A percentile compares a stretch with the other conserved stretches of the same genome.
phyloP scores from a whole-genome alignment of 306 rosid species.

The Glycyrrhiza uralensis region DNA sequence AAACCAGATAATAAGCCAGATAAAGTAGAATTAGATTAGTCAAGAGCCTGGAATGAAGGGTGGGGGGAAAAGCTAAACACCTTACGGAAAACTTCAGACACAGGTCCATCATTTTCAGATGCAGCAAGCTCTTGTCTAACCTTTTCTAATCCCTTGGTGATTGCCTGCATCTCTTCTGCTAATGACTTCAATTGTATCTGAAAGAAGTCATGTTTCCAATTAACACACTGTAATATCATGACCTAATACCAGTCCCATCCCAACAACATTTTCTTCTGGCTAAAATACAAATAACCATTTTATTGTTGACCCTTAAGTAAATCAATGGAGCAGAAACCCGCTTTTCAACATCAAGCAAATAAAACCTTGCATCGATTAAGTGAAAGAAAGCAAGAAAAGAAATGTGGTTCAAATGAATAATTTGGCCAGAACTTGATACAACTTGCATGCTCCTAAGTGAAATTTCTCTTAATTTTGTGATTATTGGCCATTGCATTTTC shows the following conservation, averaged over 20 bases:
- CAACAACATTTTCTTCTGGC: conserved; percentile 13
- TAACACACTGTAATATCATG: conserved; percentile 11
- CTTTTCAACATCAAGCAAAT: not conserved
- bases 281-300: conserved; percentile 19
- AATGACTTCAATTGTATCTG: conserved; percentile 98
- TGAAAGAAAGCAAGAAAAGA: conserved; percentile 1
- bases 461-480: conserved; percentile 15
- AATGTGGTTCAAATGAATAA: conserved; percentile 6
- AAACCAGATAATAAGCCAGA: conserved; percentile 10
- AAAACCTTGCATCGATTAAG: conserved; percentile 1
- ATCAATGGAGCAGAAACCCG: not conserved
- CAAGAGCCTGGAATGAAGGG: not conserved
- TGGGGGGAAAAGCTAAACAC: conserved; percentile 39
- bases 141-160: conserved; percentile 85
- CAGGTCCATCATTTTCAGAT: conserved; percentile 90
- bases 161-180: conserved; percentile 99
- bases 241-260: conserved; percentile 13
- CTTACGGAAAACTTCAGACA: conserved; percentile 72
- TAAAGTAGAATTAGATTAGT: not conserved
- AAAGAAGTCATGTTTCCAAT: conserved; percentile 31
- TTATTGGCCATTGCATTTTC: not conserved
- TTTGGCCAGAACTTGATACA: conserved; percentile 6
- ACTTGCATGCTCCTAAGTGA: not conserved
- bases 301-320: conserved; percentile 15
- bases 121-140: conserved; percentile 85